Conservation (phyloP, 371 early-diverging fungal species). For the Zopfochytrium polystomum region DNA sequence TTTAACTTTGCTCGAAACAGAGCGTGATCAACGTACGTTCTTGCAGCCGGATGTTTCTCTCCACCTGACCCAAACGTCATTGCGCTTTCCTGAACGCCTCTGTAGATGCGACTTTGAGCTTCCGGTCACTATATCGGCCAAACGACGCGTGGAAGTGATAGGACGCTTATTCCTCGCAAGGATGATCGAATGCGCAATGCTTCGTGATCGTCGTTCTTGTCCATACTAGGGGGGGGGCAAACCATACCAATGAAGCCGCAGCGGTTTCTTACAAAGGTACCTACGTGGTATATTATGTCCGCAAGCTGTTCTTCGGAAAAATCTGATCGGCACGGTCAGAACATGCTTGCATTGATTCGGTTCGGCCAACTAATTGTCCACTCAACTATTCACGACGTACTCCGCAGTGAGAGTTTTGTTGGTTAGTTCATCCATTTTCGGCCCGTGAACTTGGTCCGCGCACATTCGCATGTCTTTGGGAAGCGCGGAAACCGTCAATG, state of each 20-base stretch:
- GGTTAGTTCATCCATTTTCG: slow-evolving; percentile 10
- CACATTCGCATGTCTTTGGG: slow-evolving; percentile 35
- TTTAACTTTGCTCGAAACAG: background rate
- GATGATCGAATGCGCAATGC: slow-evolving; percentile 65
- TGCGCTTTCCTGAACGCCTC: too few relatives aligned
- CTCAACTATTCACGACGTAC: slow-evolving; percentile 45
- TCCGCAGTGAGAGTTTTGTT: slow-evolving; percentile 31
- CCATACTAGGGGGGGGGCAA: slow-evolving; percentile 16
- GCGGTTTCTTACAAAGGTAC: background rate
- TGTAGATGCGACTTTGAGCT: slow-evolving; percentile 11
- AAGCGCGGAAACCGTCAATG: background rate
- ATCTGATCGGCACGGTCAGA: slow-evolving; percentile 1
- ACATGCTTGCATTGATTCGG: slow-evolving; percentile 27
- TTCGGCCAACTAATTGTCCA: slow-evolving; percentile 39
- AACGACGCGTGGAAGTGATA: slow-evolving; percentile 54
- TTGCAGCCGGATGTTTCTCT: slow-evolving; percentile 36
- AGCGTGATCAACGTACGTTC: slow-evolving; percentile 45
- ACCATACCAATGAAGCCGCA: background rate
- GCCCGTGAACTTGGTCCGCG: slow-evolving; percentile 6
- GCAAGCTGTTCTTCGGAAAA: slow-evolving; percentile 58
- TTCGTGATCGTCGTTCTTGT: slow-evolving; percentile 55
- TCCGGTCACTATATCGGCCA: slow-evolving; percentile 50
- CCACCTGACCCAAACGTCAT: too few relatives aligned
- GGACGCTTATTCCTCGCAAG: slow-evolving; percentile 48
- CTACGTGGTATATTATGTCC: slow-evolving; percentile 59